A percentile compares a stretch with the other conserved stretches of the same genome.
Evolutionary conservation across 1,284 basidiomycete species (phyloP).

Genomic region (Sporisorium graminicola): DNA sequence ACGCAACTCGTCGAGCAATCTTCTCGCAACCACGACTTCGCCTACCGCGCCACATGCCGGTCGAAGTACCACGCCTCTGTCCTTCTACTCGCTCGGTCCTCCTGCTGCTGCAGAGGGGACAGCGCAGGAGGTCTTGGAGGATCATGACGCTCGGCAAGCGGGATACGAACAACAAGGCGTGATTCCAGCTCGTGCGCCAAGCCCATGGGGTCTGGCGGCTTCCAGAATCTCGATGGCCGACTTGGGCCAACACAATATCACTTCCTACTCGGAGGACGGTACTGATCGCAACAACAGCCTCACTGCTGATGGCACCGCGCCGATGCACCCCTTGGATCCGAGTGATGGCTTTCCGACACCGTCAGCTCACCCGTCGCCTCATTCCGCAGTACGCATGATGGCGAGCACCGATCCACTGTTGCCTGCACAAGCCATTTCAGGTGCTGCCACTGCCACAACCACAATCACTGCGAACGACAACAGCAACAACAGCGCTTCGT

Average conservation of each 20-base stretch:
- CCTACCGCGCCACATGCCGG: not conserved
- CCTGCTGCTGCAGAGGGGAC: not conserved
- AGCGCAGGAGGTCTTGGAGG: conserved; percentile 16
- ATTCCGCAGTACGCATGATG: conserved; percentile 39
- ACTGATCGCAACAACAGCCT: conserved; percentile 4
- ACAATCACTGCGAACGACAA: not conserved
- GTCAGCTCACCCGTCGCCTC: conserved; percentile 31
- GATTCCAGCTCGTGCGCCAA: conserved; percentile 9
- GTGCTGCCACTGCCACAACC: not conserved
- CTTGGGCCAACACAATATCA: conserved; percentile 8
- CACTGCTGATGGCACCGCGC: not conserved
- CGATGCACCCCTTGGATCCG: conserved; percentile 11
- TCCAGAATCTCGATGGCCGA: conserved; percentile 8
- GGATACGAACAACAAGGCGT: conserved; percentile 1
- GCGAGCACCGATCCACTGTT: conserved; percentile 40
- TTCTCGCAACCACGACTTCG: conserved; percentile 13
- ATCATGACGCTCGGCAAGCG: conserved; percentile 6
- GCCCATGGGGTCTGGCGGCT: conserved; percentile 28
- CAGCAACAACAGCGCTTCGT: not conserved
- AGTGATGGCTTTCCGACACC: conserved; percentile 20
- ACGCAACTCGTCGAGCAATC: conserved; percentile 25
- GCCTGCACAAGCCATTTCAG: conserved; percentile 14
- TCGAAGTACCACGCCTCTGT: conserved; percentile 35
- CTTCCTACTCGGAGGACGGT: not conserved
- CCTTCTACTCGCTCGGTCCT: conserved; percentile 19